These are phyloP conservation scores for Diaporthe batatas DNA, from an alignment of 2,329 filamentous ascomycete genomes.

Conservation along the genomic window DNA sequence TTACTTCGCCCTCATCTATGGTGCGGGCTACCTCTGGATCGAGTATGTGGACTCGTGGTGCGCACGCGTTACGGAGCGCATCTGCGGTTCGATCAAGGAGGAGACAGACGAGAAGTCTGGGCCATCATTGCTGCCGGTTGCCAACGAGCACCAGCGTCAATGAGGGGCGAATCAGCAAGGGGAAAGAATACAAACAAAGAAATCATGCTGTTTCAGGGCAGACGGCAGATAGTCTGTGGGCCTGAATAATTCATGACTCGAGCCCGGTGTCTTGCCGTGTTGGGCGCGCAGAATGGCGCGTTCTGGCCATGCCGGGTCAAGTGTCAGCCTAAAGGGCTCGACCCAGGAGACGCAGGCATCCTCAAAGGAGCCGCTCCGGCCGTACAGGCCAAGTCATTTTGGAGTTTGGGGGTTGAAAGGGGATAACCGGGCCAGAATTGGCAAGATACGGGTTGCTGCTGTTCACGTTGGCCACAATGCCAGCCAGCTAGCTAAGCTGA, in stretches of 20 bases:
- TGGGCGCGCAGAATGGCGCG: slow-evolving; percentile 23
- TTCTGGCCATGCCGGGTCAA: slow-evolving; percentile 21
- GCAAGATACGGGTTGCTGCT: slow-evolving; percentile 26
- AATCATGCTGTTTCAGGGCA: slow-evolving; percentile 14
- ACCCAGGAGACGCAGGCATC: slow-evolving; percentile 8
- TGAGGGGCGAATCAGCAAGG: not conserved
- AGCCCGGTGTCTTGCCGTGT: not conserved
- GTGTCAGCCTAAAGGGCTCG: not conserved
- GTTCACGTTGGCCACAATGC: not conserved
- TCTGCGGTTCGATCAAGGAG: slow-evolving; percentile 50
- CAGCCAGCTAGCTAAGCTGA: slow-evolving; percentile 27
- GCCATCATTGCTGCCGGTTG: slow-evolving; percentile 48
- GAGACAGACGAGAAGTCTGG: slow-evolving; percentile 50
- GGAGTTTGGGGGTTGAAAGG: slow-evolving; percentile 4
- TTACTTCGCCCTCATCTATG: slow-evolving; percentile 40
- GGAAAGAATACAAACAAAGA: slow-evolving; percentile 9
- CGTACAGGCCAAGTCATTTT: not conserved
- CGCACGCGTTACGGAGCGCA: slow-evolving; percentile 43
- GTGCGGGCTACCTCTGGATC: slow-evolving; percentile 41
- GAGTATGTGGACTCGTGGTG: slow-evolving; percentile 41
- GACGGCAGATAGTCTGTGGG: not conserved
- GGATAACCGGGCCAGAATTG: slow-evolving; percentile 5
- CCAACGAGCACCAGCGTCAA: slow-evolving; percentile 19
- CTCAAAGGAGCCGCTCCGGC: slow-evolving; percentile 26
- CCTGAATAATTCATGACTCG: slow-evolving; percentile 20